Conservation (phyloP, 768 basidiomycete species). For the Fistulinella prunicolor region DNA sequence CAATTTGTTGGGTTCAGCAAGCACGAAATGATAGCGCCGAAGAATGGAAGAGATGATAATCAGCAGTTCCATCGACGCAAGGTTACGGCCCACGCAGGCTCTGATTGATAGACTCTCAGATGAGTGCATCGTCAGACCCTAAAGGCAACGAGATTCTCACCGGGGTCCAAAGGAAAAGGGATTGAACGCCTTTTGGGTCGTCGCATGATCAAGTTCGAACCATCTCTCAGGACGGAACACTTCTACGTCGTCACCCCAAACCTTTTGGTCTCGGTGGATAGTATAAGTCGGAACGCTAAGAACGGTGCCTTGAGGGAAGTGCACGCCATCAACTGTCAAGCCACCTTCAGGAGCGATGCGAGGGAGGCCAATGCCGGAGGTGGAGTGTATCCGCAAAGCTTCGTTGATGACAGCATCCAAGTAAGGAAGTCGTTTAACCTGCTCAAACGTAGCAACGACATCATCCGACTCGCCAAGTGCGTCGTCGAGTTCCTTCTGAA, state of each 20-base stretch:
- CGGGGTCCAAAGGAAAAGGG: slow-evolving; percentile 84
- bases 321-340: slow-evolving; percentile 46
- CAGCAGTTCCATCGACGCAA: slow-evolving; percentile 75
- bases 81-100: slow-evolving; percentile 81
- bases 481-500: slow-evolving; percentile 73
- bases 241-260: slow-evolving; percentile 81
- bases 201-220: slow-evolving; percentile 65
- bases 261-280: slow-evolving; percentile 65
- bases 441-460: slow-evolving; percentile 56
- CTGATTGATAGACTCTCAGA: slow-evolving; percentile 34
- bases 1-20: slow-evolving; percentile 54
- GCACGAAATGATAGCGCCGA: slow-evolving; percentile 70
- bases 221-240: slow-evolving; percentile 80
- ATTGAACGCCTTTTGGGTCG: slow-evolving; percentile 73
- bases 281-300: slow-evolving; percentile 81
- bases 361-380: slow-evolving; percentile 80
- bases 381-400: slow-evolving; percentile 79
- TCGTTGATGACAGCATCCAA: slow-evolving; percentile 89
- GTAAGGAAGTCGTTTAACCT: slow-evolving; percentile 73
- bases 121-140: background rate
- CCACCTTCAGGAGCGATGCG: slow-evolving; percentile 76
- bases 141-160: slow-evolving; percentile 30
- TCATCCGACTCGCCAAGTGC: slow-evolving; percentile 59
- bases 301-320: slow-evolving; percentile 72
- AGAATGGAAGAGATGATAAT: slow-evolving; percentile 81